Base-by-base conservation (phyloP, 2,329 filamentous ascomycete genomes). In the Immersiporthe knoxdaviesiana region DNA sequence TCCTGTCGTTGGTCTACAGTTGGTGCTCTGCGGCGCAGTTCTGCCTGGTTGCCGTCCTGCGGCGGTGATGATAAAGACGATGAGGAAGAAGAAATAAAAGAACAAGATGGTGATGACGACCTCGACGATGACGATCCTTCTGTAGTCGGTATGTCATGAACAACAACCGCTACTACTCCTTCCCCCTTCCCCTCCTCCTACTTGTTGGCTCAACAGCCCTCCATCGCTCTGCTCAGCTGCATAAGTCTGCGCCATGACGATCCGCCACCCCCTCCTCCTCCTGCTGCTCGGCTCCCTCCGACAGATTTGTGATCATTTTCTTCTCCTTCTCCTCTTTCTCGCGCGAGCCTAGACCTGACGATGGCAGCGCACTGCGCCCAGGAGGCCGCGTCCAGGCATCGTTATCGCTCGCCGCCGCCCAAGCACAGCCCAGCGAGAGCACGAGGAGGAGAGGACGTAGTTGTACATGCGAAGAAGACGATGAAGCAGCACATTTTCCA, bases 381-480 rank as follows among this genome's bases (percentile, higher is more conserved):
- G 60, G 44, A 41, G 3, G 7, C 21, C 7, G 7, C 21, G 39
- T 39, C 69, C 65, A 62, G 62, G 58, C 52, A 56, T 63, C 66
- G 63, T 63, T 59, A 50, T 68, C 68, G 50, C 66, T 64, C 37
- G 37, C 37, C 37, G 37, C 37, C 59, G 72, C 72, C 73, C 70
- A 73, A 70, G 75, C 74, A 70, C 71, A 74, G 71, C 72, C 73
- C 65, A 73, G 72, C 35, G 68, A 67, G 3, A 76, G 64, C 59
- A 77, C 65, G 18, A 76, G 69, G 16, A 76, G 71, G 66, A 76
- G 73, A 44, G 68, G 58, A 30, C 52, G 68, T 41, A 76, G 35
- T 8, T 8, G 35, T 69, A 35, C 67, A 69, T 58, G 68, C 61
- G 71, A 21, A 32, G 24, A 35, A 35, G 35, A 35, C 68, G 56